Conservation (phyloP, 306 rosid genomes). For the Rubus idaeus region DNA sequence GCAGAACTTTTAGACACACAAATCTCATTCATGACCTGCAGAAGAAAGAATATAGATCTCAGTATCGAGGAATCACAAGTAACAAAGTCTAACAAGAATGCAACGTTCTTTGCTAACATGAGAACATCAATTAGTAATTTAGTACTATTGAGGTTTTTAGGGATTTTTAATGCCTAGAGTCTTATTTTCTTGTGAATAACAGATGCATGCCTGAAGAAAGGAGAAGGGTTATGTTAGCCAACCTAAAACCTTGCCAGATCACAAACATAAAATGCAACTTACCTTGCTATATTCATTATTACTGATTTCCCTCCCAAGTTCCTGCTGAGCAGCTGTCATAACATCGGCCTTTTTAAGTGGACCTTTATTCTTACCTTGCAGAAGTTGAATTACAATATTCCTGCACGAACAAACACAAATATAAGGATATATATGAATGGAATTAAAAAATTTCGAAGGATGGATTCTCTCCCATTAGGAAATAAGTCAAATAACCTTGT, state of each 20-base stretch:
- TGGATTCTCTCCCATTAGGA: too few relatives aligned
- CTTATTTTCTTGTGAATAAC: neutral
- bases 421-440: neutral
- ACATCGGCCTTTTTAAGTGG: slow-evolving; percentile 72
- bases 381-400: slow-evolving; percentile 73
- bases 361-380: slow-evolving; percentile 15
- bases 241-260: neutral
- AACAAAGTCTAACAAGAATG: neutral
- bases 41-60: neutral
- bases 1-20: slow-evolving; percentile 62
- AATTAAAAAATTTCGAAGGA: neutral
- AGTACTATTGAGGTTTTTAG: too few relatives aligned
- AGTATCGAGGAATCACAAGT: neutral
- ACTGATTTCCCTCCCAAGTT: slow-evolving; percentile 58
- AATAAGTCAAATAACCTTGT: neutral
- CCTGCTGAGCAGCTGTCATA: slow-evolving; percentile 56
- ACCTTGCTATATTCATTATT: slow-evolving; percentile 77
- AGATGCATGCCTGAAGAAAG: neutral
- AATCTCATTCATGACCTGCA: slow-evolving; percentile 78
- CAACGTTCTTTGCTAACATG: neutral
- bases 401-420: slow-evolving; percentile 46
- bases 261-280: slow-evolving; percentile 8
- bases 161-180: neutral
- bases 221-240: neutral
- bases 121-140: too few relatives aligned